phyloP scores from a whole-genome alignment of 2,329 filamentous ascomycete species.

The Neofusicoccum ribis region DNA sequence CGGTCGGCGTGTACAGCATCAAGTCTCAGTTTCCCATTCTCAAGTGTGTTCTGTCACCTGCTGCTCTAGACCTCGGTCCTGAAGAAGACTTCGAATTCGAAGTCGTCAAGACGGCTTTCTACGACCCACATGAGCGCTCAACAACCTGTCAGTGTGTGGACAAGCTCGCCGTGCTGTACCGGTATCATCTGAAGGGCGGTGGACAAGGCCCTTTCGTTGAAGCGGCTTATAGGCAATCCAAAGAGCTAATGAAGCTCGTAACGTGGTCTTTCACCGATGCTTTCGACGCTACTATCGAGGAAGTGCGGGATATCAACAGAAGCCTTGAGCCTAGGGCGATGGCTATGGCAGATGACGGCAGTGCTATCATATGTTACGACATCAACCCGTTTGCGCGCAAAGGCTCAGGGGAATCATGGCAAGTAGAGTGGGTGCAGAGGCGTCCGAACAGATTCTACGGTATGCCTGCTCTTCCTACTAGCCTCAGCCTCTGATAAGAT shows the following conservation, averaged over 20 bases:
- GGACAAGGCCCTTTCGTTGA: background rate
- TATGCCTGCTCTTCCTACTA: background rate
- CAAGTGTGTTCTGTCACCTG: slow-evolving; percentile 13
- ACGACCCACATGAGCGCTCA: background rate
- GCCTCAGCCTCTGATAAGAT: too few relatives aligned
- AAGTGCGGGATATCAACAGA: slow-evolving; percentile 5
- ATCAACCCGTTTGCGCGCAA: too few relatives aligned
- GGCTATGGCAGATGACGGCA: background rate
- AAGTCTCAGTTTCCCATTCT: slow-evolving; percentile 6
- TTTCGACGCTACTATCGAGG: background rate
- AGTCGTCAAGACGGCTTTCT: slow-evolving; percentile 13
- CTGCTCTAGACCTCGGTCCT: background rate
- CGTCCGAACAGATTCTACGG: slow-evolving; percentile 2
- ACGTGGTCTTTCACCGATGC: slow-evolving; percentile 2
- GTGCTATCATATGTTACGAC: background rate
- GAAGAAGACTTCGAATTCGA: slow-evolving; percentile 7
- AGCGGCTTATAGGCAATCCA: slow-evolving; percentile 1
- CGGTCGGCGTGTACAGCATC: slow-evolving; percentile 9
- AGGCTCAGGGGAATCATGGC: background rate
- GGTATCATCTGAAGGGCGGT: background rate
- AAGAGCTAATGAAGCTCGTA: slow-evolving; percentile 15
- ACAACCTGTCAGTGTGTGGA: slow-evolving; percentile 3
- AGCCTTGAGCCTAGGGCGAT: slow-evolving; percentile 6
- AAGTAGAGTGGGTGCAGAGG: background rate
- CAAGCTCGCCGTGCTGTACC: slow-evolving; percentile 12